Conservation (phyloP, 208 protist genomes). For the Trypanosoma grayi region DNA sequence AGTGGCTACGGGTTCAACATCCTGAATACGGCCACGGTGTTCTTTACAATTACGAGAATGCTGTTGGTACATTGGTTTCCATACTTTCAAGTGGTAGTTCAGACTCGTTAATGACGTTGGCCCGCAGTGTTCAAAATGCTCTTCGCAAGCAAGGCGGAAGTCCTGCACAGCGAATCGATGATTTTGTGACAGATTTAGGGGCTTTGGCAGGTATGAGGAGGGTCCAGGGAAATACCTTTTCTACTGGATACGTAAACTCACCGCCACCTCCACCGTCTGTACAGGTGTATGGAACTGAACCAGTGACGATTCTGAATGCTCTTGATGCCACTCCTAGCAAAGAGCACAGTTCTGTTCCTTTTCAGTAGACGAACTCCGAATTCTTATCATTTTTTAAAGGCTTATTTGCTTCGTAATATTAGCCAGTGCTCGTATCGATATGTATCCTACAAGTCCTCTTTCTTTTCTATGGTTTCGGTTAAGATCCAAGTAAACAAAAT, state of each 20-base stretch:
- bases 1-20: constrained; percentile 39
- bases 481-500: constrained; percentile 8
- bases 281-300: constrained; percentile 11
- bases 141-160: constrained; percentile 24
- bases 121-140: constrained; percentile 39
- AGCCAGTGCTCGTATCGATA: too few species aligned
- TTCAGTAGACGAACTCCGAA: constrained; percentile 5
- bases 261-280: not conserved
- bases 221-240: not conserved
- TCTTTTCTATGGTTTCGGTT: not conserved
- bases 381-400: constrained; percentile 5
- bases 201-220: constrained; percentile 1
- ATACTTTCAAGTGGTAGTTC: constrained; percentile 37
- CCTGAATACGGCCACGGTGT: constrained; percentile 64
- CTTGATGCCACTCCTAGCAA: constrained; percentile 11
- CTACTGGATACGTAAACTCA: not conserved
- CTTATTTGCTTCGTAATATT: too few species aligned
- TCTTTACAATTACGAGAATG: constrained; percentile 36
- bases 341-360: constrained; percentile 25
- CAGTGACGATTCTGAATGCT: constrained; percentile 15
- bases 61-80: constrained; percentile 30
- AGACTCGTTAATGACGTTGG: constrained; percentile 31
- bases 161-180: constrained; percentile 45
- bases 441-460: constrained; percentile 13
- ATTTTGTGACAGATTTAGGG: constrained; percentile 55